These are phyloP conservation scores for Yarrowia yakushimensis DNA, from an alignment of 805 yeast genomes.

Conservation along the genomic window DNA sequence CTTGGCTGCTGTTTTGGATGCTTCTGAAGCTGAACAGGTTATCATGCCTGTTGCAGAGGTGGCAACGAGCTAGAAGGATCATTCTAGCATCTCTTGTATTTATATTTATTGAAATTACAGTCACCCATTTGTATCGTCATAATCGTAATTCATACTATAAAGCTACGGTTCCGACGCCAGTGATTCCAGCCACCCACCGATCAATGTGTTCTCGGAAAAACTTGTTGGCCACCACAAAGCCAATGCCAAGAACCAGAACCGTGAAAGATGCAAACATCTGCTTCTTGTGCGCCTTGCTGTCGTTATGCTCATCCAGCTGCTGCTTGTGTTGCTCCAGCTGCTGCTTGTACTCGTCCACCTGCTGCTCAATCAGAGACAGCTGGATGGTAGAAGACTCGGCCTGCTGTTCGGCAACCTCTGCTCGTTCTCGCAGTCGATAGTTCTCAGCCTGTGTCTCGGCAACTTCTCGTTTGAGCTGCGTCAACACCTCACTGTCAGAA, in stretches of 20 bases:
- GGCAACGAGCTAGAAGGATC: background rate
- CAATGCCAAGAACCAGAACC: conserved; percentile 5
- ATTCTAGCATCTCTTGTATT: too few species aligned
- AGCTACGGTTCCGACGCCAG: background rate
- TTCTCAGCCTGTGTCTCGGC: background rate
- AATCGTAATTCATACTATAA: background rate
- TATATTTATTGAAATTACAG: background rate
- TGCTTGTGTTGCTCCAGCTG: background rate
- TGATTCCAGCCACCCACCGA: conserved; percentile 2
- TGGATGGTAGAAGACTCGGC: conserved; percentile 7
- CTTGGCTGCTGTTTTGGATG: background rate
- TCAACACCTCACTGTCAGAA: background rate
- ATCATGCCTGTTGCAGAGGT: background rate
- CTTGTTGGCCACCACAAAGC: conserved; percentile 13
- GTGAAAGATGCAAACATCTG: background rate
- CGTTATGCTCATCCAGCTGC: conserved; percentile 1
- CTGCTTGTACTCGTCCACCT: background rate
- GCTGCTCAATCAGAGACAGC: conserved; percentile 14
- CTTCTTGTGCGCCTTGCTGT: conserved; percentile 11
- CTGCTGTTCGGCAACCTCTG: conserved; percentile 11
- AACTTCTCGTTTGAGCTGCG: background rate
- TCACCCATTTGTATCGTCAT: background rate
- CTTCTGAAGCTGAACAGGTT: background rate
- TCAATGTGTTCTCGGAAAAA: conserved; percentile 21
- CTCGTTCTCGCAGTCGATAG: background rate